phyloP scores from a whole-genome alignment of 768 basidiomycete species.

The Strobilomyces confusus region DNA sequence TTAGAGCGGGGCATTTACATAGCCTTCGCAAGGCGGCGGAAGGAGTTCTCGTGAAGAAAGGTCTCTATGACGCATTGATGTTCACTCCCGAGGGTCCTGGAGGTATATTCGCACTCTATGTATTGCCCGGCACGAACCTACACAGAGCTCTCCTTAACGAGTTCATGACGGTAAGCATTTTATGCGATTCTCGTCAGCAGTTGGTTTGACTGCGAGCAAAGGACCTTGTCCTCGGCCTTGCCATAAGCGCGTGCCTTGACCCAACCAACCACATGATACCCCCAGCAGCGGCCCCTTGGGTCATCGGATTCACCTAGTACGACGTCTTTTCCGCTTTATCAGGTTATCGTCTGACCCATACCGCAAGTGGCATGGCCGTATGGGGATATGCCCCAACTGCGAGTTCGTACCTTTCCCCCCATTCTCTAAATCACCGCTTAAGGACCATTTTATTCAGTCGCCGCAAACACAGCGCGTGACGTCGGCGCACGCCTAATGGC shows the following conservation, averaged over 20 bases:
- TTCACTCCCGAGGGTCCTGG: slow-evolving; percentile 35
- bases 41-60: slow-evolving; percentile 25
- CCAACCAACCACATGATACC: slow-evolving; percentile 57
- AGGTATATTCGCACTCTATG: slow-evolving; percentile 39
- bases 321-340: slow-evolving; percentile 12
- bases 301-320: slow-evolving; percentile 59
- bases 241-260: slow-evolving; percentile 30
- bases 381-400: slow-evolving; percentile 58
- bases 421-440: not conserved
- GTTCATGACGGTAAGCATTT: slow-evolving; percentile 32
- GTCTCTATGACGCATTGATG: slow-evolving; percentile 29
- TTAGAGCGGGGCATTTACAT: slow-evolving; percentile 13
- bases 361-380: slow-evolving; percentile 47
- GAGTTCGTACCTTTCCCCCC: slow-evolving; percentile 28
- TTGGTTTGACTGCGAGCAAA: slow-evolving; percentile 3
- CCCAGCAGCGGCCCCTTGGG: slow-evolving; percentile 47
- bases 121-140: slow-evolving; percentile 29
- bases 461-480: slow-evolving; percentile 67
- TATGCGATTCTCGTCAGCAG: not conserved
- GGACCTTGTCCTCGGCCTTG: slow-evolving; percentile 21
- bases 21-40: slow-evolving; percentile 23
- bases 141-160: slow-evolving; percentile 37
- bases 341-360: not conserved
- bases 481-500: slow-evolving; percentile 60
- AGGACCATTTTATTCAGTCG: slow-evolving; percentile 34